Percentiles rank a stretch among this genome's conserved stretches.
Evolutionary conservation across 106 monocot species (phyloP).

Genomic region (Apostasia ramifera): DNA sequence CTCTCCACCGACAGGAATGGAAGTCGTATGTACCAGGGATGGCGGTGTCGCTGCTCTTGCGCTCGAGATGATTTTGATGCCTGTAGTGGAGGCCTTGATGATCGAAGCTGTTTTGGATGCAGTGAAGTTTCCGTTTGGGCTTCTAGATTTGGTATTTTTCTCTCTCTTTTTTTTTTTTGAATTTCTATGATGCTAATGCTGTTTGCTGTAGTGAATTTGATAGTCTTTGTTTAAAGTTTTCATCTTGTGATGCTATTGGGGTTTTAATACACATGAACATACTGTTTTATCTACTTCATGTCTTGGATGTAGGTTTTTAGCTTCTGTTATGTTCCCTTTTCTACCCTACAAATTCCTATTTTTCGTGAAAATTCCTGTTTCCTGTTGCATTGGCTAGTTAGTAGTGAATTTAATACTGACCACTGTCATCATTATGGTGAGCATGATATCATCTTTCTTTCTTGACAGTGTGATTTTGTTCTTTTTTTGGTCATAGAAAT

Average conservation of each 20-base stretch:
- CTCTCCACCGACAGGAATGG: conserved; percentile 1
- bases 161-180: not conserved
- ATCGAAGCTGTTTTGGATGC: conserved; percentile 1
- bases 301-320: no score
- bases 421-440: no score
- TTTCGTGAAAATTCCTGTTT: no score
- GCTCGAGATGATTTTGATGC: not conserved
- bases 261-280: no score
- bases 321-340: no score
- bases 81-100: not conserved
- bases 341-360: no score
- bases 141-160: not conserved
- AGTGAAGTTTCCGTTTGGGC: not conserved
- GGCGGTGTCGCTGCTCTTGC: conserved; percentile 3
- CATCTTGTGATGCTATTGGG: not conserved
- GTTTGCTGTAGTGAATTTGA: not conserved
- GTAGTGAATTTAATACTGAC: no score
- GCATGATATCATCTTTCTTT: no score
- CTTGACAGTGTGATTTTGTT: no score
- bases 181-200: not conserved
- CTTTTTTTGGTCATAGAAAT: no score
- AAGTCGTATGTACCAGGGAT: not conserved
- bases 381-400: no score
- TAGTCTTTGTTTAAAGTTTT: not conserved
- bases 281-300: no score